Evolutionary conservation across 768 basidiomycete genomes (phyloP).

Genomic region (Scleroderma bovista): DNA sequence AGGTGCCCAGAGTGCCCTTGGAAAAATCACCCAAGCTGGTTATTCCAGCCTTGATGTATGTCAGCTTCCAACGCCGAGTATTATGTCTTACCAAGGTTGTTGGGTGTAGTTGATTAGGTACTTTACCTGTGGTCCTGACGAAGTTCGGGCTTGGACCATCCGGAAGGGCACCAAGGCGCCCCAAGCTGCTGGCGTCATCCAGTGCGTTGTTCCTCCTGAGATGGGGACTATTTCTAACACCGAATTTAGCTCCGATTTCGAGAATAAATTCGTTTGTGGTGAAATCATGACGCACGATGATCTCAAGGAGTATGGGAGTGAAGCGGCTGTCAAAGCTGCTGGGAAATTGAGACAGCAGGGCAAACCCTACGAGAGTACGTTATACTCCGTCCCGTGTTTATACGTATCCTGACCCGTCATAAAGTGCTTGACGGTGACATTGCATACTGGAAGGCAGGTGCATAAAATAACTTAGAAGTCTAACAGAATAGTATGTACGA

Average conservation of each 20-base stretch:
- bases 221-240: background rate
- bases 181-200: constrained; percentile 96
- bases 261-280: constrained; percentile 96
- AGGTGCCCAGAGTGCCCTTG: constrained; percentile 71
- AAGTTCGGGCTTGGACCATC: constrained; percentile 98
- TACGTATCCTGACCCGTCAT: constrained; percentile 5
- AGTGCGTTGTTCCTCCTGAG: constrained; percentile 46
- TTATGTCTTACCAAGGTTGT: background rate
- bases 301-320: constrained; percentile 86
- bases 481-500: constrained; percentile 6
- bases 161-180: constrained; percentile 91
- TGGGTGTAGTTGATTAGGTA: constrained; percentile 78
- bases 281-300: constrained; percentile 95
- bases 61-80: constrained; percentile 4
- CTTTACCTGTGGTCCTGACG: constrained; percentile 95
- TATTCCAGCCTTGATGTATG: constrained; percentile 80
- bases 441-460: constrained; percentile 87
- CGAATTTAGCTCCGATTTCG: constrained; percentile 76
- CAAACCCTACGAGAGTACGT: constrained; percentile 91
- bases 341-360: constrained; percentile 95
- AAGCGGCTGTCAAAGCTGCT: constrained; percentile 87
- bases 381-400: background rate
- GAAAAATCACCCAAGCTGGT: constrained; percentile 94
- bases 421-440: constrained; percentile 86
- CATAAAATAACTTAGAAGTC: constrained; percentile 18